Evolutionary conservation across 352 stramenopile species (phyloP).

Genomic region (Phytopythium chamaehyphon): DNA sequence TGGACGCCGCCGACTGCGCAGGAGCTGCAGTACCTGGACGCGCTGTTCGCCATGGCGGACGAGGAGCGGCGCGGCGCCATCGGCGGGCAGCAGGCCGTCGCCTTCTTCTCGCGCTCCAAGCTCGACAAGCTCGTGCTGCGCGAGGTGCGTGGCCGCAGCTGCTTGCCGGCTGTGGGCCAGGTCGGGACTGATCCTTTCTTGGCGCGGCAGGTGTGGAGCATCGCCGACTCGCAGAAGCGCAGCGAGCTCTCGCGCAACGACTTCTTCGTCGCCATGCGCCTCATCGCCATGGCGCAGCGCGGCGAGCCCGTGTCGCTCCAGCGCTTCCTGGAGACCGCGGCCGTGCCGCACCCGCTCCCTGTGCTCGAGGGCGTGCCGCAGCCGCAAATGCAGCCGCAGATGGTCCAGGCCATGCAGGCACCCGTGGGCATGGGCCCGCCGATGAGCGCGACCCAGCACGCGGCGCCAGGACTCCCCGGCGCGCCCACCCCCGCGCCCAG

Average conservation of each 20-base stretch:
- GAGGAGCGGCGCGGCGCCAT: conserved; percentile 79
- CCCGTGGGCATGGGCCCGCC: conserved; percentile 8
- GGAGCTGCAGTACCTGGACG: conserved; percentile 89
- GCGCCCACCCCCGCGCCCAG: neutral
- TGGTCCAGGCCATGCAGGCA: conserved; percentile 6
- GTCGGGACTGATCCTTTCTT: no score
- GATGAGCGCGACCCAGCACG: neutral
- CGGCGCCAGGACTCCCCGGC: neutral
- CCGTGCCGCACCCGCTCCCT: conserved; percentile 50
- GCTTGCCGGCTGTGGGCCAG: neutral
- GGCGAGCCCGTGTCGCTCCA: conserved; percentile 61
- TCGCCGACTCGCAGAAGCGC: conserved; percentile 64
- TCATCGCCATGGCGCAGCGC: conserved; percentile 81
- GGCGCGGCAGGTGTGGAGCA: conserved; percentile 75
- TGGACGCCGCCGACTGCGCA: conserved; percentile 56
- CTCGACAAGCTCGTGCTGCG: conserved; percentile 80
- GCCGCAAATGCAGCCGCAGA: conserved; percentile 10
- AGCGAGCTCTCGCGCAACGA: conserved; percentile 75
- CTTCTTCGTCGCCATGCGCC: conserved; percentile 84
- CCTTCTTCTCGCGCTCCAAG: conserved; percentile 92
- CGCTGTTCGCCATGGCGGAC: conserved; percentile 90
- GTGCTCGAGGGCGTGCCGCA: conserved; percentile 60
- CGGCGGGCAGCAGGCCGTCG: conserved; percentile 84
- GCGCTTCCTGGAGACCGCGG: conserved; percentile 65
- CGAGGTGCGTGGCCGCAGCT: conserved; percentile 35